phyloP scores from a whole-genome alignment of 352 stramenopile species.

The Phytophthora citrophthora region DNA sequence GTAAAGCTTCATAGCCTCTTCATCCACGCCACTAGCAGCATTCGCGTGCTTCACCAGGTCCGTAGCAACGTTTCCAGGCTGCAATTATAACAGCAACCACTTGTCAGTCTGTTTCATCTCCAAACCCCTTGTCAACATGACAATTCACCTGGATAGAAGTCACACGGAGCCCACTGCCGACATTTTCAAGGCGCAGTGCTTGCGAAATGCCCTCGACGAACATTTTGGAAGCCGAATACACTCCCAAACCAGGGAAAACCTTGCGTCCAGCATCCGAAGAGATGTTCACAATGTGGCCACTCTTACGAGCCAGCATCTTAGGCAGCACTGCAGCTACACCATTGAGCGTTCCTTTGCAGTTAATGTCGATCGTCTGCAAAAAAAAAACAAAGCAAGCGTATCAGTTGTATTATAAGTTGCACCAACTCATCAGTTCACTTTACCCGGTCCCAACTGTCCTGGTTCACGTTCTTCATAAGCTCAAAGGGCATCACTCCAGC shows the following conservation, averaged over 20 bases:
- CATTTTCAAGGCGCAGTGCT: slow-evolving; percentile 83
- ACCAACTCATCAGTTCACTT: neutral
- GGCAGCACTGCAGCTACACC: slow-evolving; percentile 79
- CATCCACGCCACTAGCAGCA: slow-evolving; percentile 66
- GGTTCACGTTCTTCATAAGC: slow-evolving; percentile 88
- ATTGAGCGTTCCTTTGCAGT: slow-evolving; percentile 93
- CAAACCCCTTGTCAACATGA: neutral
- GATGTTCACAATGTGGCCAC: slow-evolving; percentile 88
- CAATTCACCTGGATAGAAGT: slow-evolving; percentile 78
- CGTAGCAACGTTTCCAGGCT: slow-evolving; percentile 92
- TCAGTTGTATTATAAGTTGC: slow-evolving; percentile 3
- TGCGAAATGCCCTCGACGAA: slow-evolving; percentile 93
- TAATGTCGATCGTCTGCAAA: slow-evolving; percentile 90
- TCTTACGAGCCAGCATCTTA: slow-evolving; percentile 77
- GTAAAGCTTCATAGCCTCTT: slow-evolving; percentile 81
- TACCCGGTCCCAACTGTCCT: slow-evolving; percentile 91
- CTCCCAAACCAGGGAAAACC: slow-evolving; percentile 82
- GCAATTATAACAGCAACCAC: slow-evolving; percentile 11
- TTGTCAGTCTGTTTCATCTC: neutral
- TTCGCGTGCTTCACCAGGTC: slow-evolving; percentile 90
- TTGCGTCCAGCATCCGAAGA: slow-evolving; percentile 86
- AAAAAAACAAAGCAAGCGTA: neutral
- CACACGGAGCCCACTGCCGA: slow-evolving; percentile 86
- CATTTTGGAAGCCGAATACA: slow-evolving; percentile 92
- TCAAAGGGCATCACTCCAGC: slow-evolving; percentile 95